phyloP scores from a whole-genome alignment of 2,329 filamentous ascomycete genomes.

The Aspergillus sp. region DNA sequence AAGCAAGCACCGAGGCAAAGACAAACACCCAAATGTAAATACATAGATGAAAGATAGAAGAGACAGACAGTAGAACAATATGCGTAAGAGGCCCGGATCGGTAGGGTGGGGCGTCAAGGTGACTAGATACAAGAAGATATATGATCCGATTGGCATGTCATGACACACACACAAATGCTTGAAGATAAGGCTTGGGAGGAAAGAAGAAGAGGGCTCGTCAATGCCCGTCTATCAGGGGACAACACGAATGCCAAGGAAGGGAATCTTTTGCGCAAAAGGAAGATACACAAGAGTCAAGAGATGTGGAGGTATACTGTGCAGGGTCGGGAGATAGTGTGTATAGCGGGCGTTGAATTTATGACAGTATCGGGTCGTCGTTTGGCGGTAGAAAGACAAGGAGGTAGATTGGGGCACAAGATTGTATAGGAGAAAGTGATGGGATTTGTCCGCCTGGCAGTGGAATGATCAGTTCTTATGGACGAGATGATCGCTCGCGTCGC shows the following conservation, averaged over 20 bases:
- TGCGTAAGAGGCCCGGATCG: not conserved
- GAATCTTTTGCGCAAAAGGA: not conserved
- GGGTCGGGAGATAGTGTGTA: not conserved
- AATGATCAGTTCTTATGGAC: conserved; percentile 27
- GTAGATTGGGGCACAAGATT: not conserved
- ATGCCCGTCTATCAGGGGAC: not conserved
- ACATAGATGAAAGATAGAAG: not conserved
- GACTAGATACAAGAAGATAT: not conserved
- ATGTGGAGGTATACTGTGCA: not conserved
- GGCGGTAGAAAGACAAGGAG: not conserved
- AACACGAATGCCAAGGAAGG: not conserved
- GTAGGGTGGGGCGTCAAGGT: not conserved
- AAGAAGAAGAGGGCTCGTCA: not conserved
- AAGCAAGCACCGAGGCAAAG: not conserved
- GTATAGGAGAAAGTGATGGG: not conserved
- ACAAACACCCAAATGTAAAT: not conserved
- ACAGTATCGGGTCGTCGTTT: not conserved
- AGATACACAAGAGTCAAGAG: not conserved
- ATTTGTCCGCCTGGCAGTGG: not conserved
- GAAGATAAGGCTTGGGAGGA: not conserved
- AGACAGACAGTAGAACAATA: not conserved
- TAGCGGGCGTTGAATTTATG: not conserved
- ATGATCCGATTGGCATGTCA: not conserved
- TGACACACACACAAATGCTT: not conserved
- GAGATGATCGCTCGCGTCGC: conserved; percentile 58